Evolutionary conservation across 768 basidiomycete species (phyloP).

Genomic region (Filobasidium wieringae): DNA sequence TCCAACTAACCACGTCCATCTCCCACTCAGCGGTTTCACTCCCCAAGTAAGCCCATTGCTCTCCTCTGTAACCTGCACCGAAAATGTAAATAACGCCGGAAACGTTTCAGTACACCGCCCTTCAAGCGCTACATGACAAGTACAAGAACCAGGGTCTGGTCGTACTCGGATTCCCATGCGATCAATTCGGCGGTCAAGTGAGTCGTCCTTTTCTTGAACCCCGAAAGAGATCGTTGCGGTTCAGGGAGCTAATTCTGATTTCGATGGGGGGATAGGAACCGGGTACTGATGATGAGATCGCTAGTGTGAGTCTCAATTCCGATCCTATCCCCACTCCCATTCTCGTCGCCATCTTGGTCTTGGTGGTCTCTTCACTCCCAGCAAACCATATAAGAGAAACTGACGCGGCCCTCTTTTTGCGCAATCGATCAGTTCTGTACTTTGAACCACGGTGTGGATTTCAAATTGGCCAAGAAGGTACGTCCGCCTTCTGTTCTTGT

Average conservation of each 20-base stretch:
- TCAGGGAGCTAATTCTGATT: not conserved
- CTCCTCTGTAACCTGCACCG: not conserved
- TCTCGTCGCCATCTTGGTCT: too few species aligned
- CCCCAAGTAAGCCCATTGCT: constrained; percentile 20
- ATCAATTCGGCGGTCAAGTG: constrained; percentile 71
- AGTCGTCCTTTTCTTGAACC: not conserved
- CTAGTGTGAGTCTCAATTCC: constrained; percentile 24
- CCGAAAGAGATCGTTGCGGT: not conserved
- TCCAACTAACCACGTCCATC: not conserved
- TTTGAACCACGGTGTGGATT: constrained; percentile 74
- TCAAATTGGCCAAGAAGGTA: constrained; percentile 83
- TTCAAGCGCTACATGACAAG: constrained; percentile 69
- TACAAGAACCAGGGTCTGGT: constrained; percentile 64
- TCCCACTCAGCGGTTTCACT: constrained; percentile 34
- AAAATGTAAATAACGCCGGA: too few species aligned
- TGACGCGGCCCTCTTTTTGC: too few species aligned
- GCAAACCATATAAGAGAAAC: too few species aligned
- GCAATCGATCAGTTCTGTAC: constrained; percentile 68
- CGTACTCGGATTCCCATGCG: constrained; percentile 83
- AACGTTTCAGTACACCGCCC: constrained; percentile 44
- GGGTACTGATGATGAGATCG: constrained; percentile 61
- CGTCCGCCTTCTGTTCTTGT: not conserved
- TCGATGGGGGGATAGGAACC: constrained; percentile 46
- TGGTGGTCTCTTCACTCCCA: too few species aligned
- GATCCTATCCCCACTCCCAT: not conserved